A percentile compares a stretch with the other conserved stretches of the same genome.
Evolutionary conservation across 352 stramenopile genomes (phyloP).

Genomic region (Vaucheria bursata): DNA sequence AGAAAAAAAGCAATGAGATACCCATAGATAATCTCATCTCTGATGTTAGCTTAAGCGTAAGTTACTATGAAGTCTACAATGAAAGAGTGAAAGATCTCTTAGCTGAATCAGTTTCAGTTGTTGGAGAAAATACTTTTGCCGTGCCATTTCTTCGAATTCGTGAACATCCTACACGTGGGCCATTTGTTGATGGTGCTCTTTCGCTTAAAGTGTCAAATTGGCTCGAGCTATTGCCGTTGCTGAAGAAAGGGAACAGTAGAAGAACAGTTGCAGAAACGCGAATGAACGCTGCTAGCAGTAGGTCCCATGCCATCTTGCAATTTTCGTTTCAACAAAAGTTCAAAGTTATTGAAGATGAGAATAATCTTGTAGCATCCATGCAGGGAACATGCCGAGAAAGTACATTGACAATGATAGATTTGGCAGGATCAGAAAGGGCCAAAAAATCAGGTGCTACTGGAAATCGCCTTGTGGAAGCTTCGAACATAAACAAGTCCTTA

Average conservation of each 20-base stretch:
- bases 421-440: slow-evolving; percentile 9
- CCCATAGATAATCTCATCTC: neutral
- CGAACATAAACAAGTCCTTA: slow-evolving; percentile 12
- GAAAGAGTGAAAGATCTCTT: slow-evolving; percentile 75
- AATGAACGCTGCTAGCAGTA: slow-evolving; percentile 70
- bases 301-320: too few species aligned
- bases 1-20: neutral
- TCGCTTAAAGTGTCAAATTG: slow-evolving; percentile 63
- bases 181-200: slow-evolving; percentile 71
- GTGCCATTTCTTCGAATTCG: slow-evolving; percentile 61
- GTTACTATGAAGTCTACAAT: slow-evolving; percentile 87
- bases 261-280: slow-evolving; percentile 90
- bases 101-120: too few species aligned
- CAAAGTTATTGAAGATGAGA: neutral
- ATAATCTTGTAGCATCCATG: neutral
- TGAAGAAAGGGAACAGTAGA: slow-evolving; percentile 72
- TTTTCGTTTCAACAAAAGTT: neutral
- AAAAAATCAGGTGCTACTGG: neutral
- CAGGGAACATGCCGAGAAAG: too few species aligned
- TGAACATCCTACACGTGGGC: slow-evolving; percentile 71
- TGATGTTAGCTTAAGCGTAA: slow-evolving; percentile 51
- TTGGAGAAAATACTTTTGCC: too few species aligned
- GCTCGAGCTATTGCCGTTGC: slow-evolving; percentile 58
- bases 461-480: neutral
- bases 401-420: slow-evolving; percentile 16